Evolutionary conservation across 768 basidiomycete genomes (phyloP), one percentile per base, ranked within the genome.

Genomic region (Trametes cinnabarina): DNA sequence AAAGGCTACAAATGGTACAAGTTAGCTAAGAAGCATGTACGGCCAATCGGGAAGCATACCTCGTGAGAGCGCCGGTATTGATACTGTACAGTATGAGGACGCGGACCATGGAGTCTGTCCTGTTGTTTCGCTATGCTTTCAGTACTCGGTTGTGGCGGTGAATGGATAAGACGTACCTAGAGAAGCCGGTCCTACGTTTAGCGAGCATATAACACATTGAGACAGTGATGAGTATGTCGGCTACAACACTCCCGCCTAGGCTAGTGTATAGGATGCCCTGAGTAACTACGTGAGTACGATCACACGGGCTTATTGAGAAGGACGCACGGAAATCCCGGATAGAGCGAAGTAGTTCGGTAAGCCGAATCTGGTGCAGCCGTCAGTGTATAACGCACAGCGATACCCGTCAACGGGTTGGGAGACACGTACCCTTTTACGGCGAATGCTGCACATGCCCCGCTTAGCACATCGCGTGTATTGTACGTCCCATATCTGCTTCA

Each of bases 1-100:
- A 68, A 6, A 67, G 37, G 40, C 68, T 69, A 35, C 15, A 22
- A 5, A 26, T 4, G 15, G 25, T 25, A 7, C 19, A 10, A 47
- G 25, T 32, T 25, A 55, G 4, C n/a, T 14, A 5, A 15, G 34
- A 25, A 50, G 14, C 22, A 17, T 3, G 44, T 25, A 32, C 15
- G 30, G 43, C 30, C 30, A 9, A 26, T 34, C 30, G 11, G 37
- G 20, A 37, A 25, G 28, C 65, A 30, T 12, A 65, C 67, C 65
- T 65, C 15, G 68, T 69, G 48, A 69, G 49, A 35, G 62, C 55
- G 25, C 66, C 65, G 6, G 66, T 66, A 39, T 69, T 67, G n/a
- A 66, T 53, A 41, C 63, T 61, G 57, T 69, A 69, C 44, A 67
- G 28, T 40, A 67, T 66, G 12, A 69, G 51, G 14, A 49, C 57